Base-by-base conservation (phyloP, 495 filamentous ascomycete species). In the Mytilinidion resinicola region DNA sequence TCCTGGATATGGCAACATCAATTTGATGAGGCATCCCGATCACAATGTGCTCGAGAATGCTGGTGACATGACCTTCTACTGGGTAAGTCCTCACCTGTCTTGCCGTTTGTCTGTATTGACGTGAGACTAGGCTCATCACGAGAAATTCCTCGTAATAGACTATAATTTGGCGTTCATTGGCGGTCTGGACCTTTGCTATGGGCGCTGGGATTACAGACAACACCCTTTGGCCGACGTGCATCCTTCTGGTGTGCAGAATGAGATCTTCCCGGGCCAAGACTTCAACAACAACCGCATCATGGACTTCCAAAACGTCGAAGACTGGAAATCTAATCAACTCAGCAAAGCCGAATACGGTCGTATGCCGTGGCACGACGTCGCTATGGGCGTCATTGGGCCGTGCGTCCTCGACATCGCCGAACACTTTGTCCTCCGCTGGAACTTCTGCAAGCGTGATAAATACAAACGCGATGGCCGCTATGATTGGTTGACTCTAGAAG, bases 291-390 rank as follows among this genome's bases (percentile, higher is more conserved):
- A 95, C 68, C 87, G 92, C 4, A 85, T 98, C 65, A 89, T 96
- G 88, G 92, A 98, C 67, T 96, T 96, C 72, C 78, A 96, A 63
- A 86, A 82, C 20, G 93, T 98, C 19, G 67, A 87, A 9, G 86
- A 96, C 66, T 97, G 92, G 92, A 89, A 91, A 70, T 81, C 83
- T 47, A 97, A 97, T 65, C 88, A 95, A 67, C 74, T 97, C n/a
- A 88, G 81, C 70, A 96, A 96, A 74, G 83, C 86, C 0, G 90
- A 96, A 36, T 95, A 87, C 61, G 91, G 91, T 21, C 84, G 92
- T 33, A 96, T 97, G 92, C 92, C 92, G 1, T 97, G 92, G 92
- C 92, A 97, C 66, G 92, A 97, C 69, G 90, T 97, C 3, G 79
- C 87, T 4, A 91, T 96, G 88, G 90, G 88, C 2, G 55, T 96